phyloP scores from a whole-genome alignment of 164 flowering plant species.

The Hamamelis virginiana region DNA sequence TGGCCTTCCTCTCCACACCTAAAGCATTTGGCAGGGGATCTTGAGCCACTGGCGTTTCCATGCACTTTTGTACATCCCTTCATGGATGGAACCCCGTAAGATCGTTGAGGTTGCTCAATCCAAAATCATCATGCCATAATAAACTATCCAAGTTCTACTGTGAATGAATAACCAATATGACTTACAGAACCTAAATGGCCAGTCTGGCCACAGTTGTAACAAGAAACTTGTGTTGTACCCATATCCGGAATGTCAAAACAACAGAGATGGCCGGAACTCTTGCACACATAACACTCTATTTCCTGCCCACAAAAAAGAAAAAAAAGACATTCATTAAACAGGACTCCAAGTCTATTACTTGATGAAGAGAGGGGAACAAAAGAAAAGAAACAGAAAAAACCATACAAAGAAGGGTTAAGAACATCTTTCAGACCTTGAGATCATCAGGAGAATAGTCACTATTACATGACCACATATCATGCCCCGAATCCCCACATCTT shows the following conservation, averaged over 20 bases:
- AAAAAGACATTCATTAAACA: not conserved
- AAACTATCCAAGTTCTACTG: slow-evolving; percentile 1
- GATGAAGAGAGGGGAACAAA: not conserved
- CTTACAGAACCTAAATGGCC: slow-evolving; percentile 32
- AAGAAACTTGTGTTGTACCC: slow-evolving; percentile 19
- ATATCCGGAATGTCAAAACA: slow-evolving; percentile 22
- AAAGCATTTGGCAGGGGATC: not conserved
- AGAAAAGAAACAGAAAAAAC: not conserved
- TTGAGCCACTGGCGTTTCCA: not conserved
- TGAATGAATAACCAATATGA: not conserved
- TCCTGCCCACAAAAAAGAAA: slow-evolving; percentile 16
- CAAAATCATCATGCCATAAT: not conserved
- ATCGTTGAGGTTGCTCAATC: not conserved
- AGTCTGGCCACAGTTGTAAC: slow-evolving; percentile 30
- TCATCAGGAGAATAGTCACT: slow-evolving; percentile 43
- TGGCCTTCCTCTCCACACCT: slow-evolving; percentile 1
- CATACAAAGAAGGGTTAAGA: not conserved
- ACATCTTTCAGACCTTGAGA: slow-evolving; percentile 28
- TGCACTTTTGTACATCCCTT: not conserved
- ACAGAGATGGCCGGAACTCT: slow-evolving; percentile 36
- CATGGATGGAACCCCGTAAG: not conserved
- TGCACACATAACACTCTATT: slow-evolving; percentile 39
- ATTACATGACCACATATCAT: slow-evolving; percentile 53
- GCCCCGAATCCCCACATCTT: slow-evolving; percentile 54
- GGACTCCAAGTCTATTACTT: not conserved